These are phyloP conservation scores for Salix brachista DNA, from an alignment of 345 rosid genomes.

Conservation along the genomic window DNA sequence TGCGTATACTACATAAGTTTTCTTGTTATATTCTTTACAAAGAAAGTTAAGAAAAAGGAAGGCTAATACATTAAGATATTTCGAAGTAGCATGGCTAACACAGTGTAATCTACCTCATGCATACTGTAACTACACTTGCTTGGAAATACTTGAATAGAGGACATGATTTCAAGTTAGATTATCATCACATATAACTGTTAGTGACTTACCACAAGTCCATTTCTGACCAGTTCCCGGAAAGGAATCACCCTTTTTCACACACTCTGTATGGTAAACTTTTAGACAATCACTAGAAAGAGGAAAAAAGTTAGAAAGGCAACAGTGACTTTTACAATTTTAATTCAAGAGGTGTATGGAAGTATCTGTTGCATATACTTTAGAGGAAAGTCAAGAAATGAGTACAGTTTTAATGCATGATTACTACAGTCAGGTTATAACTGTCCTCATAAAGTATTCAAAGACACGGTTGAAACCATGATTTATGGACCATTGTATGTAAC, in stretches of 20 bases:
- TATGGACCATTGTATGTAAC: neutral
- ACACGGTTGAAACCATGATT: neutral
- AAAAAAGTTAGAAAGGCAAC: neutral
- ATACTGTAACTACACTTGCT: neutral
- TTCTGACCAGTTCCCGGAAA: neutral
- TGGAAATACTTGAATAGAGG: neutral
- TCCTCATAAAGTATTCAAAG: neutral
- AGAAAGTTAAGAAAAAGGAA: neutral
- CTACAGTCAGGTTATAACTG: neutral
- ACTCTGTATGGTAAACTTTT: slow-evolving; percentile 25
- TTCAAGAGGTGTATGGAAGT: neutral
- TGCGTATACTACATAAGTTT: neutral
- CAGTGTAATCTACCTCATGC: neutral
- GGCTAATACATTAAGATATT: too few relatives aligned
- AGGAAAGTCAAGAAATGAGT: neutral
- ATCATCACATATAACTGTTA: neutral
- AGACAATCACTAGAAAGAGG: slow-evolving; percentile 19
- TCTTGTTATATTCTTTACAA: neutral
- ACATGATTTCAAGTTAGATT: neutral
- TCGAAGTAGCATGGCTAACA: neutral
- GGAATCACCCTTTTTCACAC: slow-evolving; percentile 14
- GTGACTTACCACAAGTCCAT: slow-evolving; percentile 27
- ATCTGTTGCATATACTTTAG: neutral
- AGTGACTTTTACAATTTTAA: neutral
- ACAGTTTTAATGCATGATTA: neutral